phyloP scores from a whole-genome alignment of 1,284 basidiomycete genomes.

The Gymnopus androsaceus region DNA sequence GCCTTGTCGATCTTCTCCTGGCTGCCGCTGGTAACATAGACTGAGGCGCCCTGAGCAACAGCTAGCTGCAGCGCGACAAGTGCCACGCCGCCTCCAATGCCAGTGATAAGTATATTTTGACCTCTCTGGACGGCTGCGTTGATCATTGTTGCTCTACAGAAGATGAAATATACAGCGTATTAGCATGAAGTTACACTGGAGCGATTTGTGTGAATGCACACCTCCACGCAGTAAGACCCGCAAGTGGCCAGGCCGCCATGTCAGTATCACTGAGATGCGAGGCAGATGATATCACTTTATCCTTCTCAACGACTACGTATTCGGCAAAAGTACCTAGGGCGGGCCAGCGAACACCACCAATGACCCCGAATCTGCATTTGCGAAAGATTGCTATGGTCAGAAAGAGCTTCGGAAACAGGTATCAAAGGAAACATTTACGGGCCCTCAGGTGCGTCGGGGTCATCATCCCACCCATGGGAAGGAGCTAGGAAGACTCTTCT shows the following conservation, averaged over 20 bases:
- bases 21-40: constrained; percentile 81
- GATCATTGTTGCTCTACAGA: constrained; percentile 66
- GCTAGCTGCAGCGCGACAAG: constrained; percentile 77
- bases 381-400: constrained; percentile 11
- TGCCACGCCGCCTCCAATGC: constrained; percentile 84
- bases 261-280: constrained; percentile 71
- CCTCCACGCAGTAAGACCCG: constrained; percentile 84
- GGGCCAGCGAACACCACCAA: constrained; percentile 57
- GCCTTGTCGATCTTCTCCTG: constrained; percentile 74
- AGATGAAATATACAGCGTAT: too few relatives aligned
- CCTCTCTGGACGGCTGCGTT: constrained; percentile 66
- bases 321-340: constrained; percentile 76
- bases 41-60: constrained; percentile 74
- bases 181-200: too few relatives aligned
- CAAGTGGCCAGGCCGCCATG: constrained; percentile 77
- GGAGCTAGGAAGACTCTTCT: constrained; percentile 77
- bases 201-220: constrained; percentile 28
- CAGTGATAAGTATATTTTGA: constrained; percentile 79
- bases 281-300: constrained; percentile 70
- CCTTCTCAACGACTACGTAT: constrained; percentile 72
- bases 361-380: constrained; percentile 51
- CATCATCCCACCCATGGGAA: constrained; percentile 73
- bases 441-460: constrained; percentile 61
- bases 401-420: neutral
- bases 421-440: constrained; percentile 20